These are phyloP conservation scores for Yarrowia galli DNA, from an alignment of 1,139 yeast genomes.

Conservation along the genomic window DNA sequence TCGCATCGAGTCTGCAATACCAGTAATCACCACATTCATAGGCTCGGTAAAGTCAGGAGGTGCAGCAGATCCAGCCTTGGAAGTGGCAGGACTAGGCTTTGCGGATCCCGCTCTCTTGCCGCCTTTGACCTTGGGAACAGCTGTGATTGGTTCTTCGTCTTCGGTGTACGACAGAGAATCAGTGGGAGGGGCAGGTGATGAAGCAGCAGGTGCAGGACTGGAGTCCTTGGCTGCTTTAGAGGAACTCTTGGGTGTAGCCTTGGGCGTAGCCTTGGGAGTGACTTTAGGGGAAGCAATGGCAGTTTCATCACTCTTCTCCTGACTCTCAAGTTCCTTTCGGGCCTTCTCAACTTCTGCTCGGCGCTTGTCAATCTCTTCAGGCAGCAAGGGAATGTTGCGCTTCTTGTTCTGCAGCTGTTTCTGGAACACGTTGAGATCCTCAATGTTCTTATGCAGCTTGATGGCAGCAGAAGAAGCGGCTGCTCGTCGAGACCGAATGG, in stretches of 20 bases:
- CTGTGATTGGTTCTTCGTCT: constrained; percentile 7
- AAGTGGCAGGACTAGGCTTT: constrained; percentile 3
- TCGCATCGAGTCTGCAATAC: constrained; percentile 26
- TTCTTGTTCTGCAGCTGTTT: constrained; percentile 48
- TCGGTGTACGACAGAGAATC: not conserved
- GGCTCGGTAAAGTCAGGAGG: constrained; percentile 29
- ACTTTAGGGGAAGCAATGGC: not conserved
- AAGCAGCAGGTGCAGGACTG: not conserved
- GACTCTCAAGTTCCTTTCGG: constrained; percentile 37
- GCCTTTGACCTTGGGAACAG: constrained; percentile 10
- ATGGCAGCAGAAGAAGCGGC: constrained; percentile 73
- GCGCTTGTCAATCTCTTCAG: constrained; percentile 37
- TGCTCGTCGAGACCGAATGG: constrained; percentile 50
- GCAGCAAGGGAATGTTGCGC: constrained; percentile 40
- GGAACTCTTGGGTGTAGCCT: not conserved
- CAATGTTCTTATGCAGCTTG: constrained; percentile 72
- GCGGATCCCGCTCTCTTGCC: not conserved
- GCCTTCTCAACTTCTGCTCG: constrained; percentile 22
- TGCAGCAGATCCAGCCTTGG: constrained; percentile 28
- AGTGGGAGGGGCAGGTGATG: not conserved
- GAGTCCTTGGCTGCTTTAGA: not conserved
- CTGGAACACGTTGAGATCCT: constrained; percentile 68
- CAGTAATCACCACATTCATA: constrained; percentile 41
- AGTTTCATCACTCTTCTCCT: constrained; percentile 5
- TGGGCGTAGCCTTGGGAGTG: not conserved